Percentiles rank a stretch among this genome's conserved stretches.
phyloP scores from a whole-genome alignment of 2,329 filamentous ascomycete species.

The Sclerotinia spermophila region DNA sequence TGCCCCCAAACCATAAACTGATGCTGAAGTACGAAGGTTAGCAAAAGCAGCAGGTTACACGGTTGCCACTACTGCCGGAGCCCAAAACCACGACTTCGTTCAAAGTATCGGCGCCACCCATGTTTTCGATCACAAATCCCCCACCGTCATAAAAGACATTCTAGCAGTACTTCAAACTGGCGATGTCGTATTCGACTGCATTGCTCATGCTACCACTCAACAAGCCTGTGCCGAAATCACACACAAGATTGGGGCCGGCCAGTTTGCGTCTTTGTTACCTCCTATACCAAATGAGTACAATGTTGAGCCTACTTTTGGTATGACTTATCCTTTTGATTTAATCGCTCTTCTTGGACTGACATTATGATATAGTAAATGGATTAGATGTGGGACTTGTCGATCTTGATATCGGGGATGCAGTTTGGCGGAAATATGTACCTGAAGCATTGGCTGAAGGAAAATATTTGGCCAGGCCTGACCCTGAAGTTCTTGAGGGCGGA shows the following conservation, averaged over 20 bases:
- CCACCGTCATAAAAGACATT: slow-evolving; percentile 23
- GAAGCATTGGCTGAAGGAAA: slow-evolving; percentile 39
- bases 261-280: slow-evolving; percentile 19
- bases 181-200: slow-evolving; percentile 31
- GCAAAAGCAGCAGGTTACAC: slow-evolving; percentile 38
- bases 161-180: slow-evolving; percentile 20
- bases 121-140: slow-evolving; percentile 45
- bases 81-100: slow-evolving; percentile 43
- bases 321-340: not conserved
- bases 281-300: slow-evolving; percentile 24
- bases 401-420: slow-evolving; percentile 33
- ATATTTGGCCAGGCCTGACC: slow-evolving; percentile 41
- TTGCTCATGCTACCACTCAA: slow-evolving; percentile 27
- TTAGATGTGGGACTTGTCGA: slow-evolving; percentile 32
- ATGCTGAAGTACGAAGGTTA: not conserved
- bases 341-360: slow-evolving; percentile 11
- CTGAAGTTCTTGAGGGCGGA: slow-evolving; percentile 42
- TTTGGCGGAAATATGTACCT: slow-evolving; percentile 42
- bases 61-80: slow-evolving; percentile 46
- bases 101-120: slow-evolving; percentile 42
- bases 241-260: slow-evolving; percentile 30
- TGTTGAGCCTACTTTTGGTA: slow-evolving; percentile 33
- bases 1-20: not conserved
- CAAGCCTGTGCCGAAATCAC: slow-evolving; percentile 35
- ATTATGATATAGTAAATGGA: slow-evolving; percentile 28